A percentile compares a stretch with the other conserved stretches of the same genome.
Evolutionary conservation across 2,329 filamentous ascomycete genomes (phyloP).

Genomic region (Colletotrichum sp.): DNA sequence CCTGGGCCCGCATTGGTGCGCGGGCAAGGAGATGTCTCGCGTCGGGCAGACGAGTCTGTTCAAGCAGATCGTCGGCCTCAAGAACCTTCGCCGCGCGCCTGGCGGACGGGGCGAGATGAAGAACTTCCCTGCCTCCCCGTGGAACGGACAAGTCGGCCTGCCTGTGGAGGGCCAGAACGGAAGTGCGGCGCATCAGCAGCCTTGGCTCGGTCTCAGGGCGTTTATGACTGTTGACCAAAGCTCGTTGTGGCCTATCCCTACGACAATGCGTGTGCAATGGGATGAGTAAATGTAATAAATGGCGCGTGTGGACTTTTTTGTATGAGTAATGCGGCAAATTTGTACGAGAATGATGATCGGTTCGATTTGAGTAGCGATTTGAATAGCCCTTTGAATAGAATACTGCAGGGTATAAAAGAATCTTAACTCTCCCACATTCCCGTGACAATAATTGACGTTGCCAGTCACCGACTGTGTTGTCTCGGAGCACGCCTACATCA

Average conservation of each 20-base stretch:
- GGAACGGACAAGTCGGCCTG: conserved; percentile 25
- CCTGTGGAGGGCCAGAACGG: conserved; percentile 9
- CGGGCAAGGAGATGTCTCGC: conserved; percentile 39
- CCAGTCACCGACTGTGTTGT: background rate
- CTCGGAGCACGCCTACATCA: background rate
- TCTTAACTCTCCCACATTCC: background rate
- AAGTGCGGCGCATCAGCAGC: background rate
- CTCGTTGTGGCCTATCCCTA: conserved; percentile 25
- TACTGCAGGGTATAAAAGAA: background rate
- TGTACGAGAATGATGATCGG: background rate
- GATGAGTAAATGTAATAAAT: conserved; percentile 12
- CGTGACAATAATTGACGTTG: background rate
- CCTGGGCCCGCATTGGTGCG: conserved; percentile 51
- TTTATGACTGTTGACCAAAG: conserved; percentile 30
- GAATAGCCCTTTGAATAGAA: background rate
- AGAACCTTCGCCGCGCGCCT: conserved; percentile 25
- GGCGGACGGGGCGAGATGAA: conserved; percentile 27
- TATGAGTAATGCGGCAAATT: background rate
- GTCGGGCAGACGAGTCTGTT: conserved; percentile 25
- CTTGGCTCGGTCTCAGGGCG: conserved; percentile 24
- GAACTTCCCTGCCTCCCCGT: conserved; percentile 21
- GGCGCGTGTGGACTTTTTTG: background rate
- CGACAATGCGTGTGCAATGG: conserved; percentile 27
- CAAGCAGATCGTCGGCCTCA: conserved; percentile 26
- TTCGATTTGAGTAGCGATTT: background rate